Conservation (phyloP, 2,329 filamentous ascomycete species). For the Penicillium corylophilum region DNA sequence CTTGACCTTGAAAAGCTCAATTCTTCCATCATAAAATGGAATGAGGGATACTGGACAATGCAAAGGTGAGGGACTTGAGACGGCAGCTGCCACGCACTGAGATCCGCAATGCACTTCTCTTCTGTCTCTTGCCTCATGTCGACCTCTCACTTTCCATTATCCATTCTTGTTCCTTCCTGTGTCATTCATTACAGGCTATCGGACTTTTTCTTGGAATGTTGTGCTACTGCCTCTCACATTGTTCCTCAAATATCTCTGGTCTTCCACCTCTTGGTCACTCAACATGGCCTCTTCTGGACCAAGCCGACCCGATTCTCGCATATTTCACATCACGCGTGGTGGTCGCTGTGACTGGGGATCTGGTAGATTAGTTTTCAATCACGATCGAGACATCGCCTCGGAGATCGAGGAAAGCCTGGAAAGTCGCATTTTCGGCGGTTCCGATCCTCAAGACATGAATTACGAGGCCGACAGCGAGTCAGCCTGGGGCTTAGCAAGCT, state of each 20-base stretch:
- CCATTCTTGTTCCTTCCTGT: background rate
- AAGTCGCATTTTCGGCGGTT: background rate
- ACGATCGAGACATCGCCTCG: background rate
- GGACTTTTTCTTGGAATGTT: background rate
- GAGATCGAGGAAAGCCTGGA: background rate
- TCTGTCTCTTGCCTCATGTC: background rate
- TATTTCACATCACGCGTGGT: background rate
- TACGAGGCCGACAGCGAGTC: background rate
- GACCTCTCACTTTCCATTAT: background rate
- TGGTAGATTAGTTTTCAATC: background rate
- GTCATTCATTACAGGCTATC: background rate
- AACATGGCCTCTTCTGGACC: background rate
- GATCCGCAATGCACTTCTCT: background rate
- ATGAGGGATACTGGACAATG: background rate
- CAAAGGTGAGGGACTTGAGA: background rate
- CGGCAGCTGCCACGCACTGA: background rate
- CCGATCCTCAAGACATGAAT: background rate
- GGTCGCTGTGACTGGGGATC: background rate
- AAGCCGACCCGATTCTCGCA: background rate
- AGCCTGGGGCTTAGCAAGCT: background rate
- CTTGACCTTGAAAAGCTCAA: background rate
- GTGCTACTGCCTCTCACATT: background rate
- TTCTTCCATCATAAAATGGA: background rate
- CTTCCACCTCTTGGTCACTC: background rate
- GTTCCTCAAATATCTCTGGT: background rate